Conservation (phyloP, 768 basidiomycete genomes). For the Agaricus sinodeliciosus region DNA sequence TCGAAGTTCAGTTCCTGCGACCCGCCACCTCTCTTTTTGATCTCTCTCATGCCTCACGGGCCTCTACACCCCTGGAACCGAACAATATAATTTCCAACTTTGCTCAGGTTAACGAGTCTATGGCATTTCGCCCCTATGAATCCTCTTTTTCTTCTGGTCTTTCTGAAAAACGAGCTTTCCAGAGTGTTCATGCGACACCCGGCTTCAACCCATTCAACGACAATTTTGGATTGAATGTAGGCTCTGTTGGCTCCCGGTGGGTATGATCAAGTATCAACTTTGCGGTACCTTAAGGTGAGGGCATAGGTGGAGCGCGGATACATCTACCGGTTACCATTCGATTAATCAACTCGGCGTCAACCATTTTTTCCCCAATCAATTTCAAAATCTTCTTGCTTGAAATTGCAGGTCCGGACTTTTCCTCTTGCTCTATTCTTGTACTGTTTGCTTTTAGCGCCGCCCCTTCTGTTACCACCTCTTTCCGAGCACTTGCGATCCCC, state of each 20-base stretch:
- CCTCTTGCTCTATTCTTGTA: constrained; percentile 1
- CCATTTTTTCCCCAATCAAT: constrained; percentile 4
- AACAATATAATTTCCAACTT: background rate
- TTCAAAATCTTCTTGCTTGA: constrained; percentile 11
- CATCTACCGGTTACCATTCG: background rate
- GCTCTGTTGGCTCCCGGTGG: background rate
- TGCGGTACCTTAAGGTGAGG: background rate
- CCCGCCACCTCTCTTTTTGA: constrained; percentile 9
- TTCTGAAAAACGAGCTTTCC: background rate
- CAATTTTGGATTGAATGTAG: background rate
- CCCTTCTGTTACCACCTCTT: background rate
- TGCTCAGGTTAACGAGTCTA: background rate
- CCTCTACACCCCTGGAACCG: background rate
- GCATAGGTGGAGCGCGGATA: background rate
- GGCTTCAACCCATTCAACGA: background rate
- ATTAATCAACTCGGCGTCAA: constrained; percentile 1
- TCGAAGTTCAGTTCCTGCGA: constrained; percentile 28
- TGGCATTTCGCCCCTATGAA: background rate
- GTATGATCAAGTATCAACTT: background rate
- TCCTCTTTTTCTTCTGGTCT: background rate
- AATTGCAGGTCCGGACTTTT: constrained; percentile 3
- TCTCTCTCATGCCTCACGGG: background rate
- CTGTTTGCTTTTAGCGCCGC: constrained; percentile 8
- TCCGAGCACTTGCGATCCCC: background rate
- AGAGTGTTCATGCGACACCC: constrained; percentile 3